Evolutionary conservation across 169 alveolate genomes (phyloP), one percentile per base, ranked within the genome.

Genomic region (Sarcocystis neurona): DNA sequence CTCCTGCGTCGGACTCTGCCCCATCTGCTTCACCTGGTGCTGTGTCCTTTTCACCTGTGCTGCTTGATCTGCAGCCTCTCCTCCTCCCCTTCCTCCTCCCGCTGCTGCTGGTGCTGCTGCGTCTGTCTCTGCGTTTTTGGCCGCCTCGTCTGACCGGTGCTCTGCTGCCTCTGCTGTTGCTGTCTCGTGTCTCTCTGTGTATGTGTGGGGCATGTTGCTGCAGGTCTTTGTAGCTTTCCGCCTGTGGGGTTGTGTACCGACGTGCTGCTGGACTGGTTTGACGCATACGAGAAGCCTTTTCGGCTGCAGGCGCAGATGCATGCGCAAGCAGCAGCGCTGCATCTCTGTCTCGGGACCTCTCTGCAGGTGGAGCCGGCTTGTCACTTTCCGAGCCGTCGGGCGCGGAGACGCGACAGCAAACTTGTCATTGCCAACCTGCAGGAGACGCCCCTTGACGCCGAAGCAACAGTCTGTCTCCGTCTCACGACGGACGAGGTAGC

Each of bases 291-390:
- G 92, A 91, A 82, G 50, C 93, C 89, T 74, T 94, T 91, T 72
- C 95, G 94, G 87, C 79, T 85, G 84, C 91, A 84, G 34, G 92
- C 97, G 23, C 80, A 91, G 23, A 44, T 84, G 68, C 85, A 94
- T 80, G 80, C 97, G 23, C 93, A 93, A 84, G 90, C 58, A 39
- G 96, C 97, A 6, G 96, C 94, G 48, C 88, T 94, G 48, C 97
- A 95, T 79, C 91, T 95, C 46, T 90, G 96, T 32, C 84, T 95
- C 41, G 97, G 97, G 32, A 89, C 96, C n/a, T 89, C 94, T 37
- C 85, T 95, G 87, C 96, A 94, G 85, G 94, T 95, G 27, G 95
- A 94, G 60, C 97, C 97, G 5, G 97, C 97, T 27, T 92, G 97
- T 84, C 93, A 84, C 80, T 95, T 95, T 75, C 96, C 96, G 4